Conservation (phyloP, 169 alveolate genomes). For the Babesia gibsoni region DNA sequence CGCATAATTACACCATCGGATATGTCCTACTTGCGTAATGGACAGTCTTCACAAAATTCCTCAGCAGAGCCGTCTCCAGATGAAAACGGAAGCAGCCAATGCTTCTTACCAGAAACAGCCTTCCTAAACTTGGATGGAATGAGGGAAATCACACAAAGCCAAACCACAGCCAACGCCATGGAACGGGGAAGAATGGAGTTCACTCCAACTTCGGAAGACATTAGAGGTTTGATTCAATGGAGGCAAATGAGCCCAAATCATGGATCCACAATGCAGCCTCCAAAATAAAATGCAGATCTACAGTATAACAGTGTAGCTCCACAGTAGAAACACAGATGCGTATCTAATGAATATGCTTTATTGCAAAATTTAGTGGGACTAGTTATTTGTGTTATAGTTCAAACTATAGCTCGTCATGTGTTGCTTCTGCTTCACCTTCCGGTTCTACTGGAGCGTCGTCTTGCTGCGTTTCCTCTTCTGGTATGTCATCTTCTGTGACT, state of each 20-base stretch:
- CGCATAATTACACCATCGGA: constrained; percentile 18
- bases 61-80: neutral
- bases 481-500: neutral
- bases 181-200: neutral
- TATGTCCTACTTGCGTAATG: neutral
- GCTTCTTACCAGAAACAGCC: constrained; percentile 27
- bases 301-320: no score
- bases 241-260: constrained; percentile 1
- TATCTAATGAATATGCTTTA: no score
- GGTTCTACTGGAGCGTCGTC: neutral
- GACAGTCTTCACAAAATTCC: neutral
- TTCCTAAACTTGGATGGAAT: constrained; percentile 6
- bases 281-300: constrained; percentile 17
- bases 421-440: neutral
- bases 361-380: no score
- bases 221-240: constrained; percentile 17
- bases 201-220: neutral
- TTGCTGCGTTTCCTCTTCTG: neutral
- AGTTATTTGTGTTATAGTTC: no score
- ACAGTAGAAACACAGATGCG: no score
- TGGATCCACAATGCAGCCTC: constrained; percentile 11
- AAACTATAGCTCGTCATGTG: neutral
- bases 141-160: neutral
- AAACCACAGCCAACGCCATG: neutral
- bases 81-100: neutral